These are phyloP conservation scores for Symbiodinium natans DNA, from an alignment of 73 alveolate genomes.

Conservation along the genomic window DNA sequence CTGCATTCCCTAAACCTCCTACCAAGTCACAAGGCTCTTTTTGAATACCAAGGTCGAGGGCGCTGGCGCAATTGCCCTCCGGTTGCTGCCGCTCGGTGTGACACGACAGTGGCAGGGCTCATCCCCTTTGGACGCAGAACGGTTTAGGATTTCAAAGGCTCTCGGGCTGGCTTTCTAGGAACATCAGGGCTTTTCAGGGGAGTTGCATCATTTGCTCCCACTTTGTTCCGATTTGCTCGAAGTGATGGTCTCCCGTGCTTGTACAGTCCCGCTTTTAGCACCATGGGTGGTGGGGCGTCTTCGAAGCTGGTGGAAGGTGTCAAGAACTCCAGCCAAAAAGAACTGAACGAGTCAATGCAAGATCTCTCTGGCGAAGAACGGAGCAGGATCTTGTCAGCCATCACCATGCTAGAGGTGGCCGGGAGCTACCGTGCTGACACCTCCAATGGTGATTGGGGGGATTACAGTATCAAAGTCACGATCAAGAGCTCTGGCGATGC, in stretches of 20 bases:
- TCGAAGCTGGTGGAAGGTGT: constrained; percentile 24
- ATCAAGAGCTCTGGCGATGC: background rate
- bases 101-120: too few relatives aligned
- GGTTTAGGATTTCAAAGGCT: too few relatives aligned
- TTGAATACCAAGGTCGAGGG: background rate
- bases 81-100: background rate
- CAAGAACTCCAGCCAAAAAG: background rate
- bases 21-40: too few relatives aligned
- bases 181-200: too few relatives aligned
- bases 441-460: constrained; percentile 5
- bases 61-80: background rate
- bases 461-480: background rate
- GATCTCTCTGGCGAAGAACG: background rate
- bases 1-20: too few relatives aligned
- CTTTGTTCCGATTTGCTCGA: too few relatives aligned
- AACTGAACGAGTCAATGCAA: background rate
- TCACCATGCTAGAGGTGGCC: background rate
- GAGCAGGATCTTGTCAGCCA: background rate
- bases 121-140: too few relatives aligned
- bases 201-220: too few relatives aligned
- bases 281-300: constrained; percentile 8
- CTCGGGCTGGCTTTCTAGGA: too few relatives aligned
- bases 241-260: too few relatives aligned
- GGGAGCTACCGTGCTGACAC: background rate
- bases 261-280: too few relatives aligned